phyloP scores from a whole-genome alignment of 768 basidiomycete species.

The Trametes gibbosa region DNA sequence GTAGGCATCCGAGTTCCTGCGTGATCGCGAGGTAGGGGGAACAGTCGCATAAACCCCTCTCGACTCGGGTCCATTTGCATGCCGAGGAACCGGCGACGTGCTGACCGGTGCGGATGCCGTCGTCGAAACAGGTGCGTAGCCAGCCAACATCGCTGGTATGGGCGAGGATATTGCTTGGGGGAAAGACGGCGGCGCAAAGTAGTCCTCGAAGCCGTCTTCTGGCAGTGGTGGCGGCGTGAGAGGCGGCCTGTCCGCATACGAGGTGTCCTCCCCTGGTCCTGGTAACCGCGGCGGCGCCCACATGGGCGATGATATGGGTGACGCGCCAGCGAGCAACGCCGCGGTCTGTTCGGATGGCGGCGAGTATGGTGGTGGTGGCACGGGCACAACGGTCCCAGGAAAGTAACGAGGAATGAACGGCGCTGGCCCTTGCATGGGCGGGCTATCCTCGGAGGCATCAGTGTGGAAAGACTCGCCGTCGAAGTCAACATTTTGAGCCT shows the following conservation, averaged over 20 bases:
- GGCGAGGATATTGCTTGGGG: conserved; percentile 26
- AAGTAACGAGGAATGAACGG: conserved; percentile 57
- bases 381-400: conserved; percentile 45
- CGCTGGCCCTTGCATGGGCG: conserved; percentile 42
- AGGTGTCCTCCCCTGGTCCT: conserved; percentile 17
- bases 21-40: conserved; percentile 1
- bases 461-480: conserved; percentile 29
- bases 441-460: conserved; percentile 29
- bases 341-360: conserved; percentile 26
- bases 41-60: conserved; percentile 15
- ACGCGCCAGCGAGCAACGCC: conserved; percentile 18
- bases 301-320: conserved; percentile 18
- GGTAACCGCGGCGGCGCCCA: conserved; percentile 18
- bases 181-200: conserved; percentile 28
- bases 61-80: conserved; percentile 13
- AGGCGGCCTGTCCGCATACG: conserved; percentile 23
- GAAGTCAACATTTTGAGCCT: conserved; percentile 20
- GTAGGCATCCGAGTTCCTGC: conserved; percentile 15
- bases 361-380: conserved; percentile 40
- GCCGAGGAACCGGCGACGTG: conserved; percentile 13
- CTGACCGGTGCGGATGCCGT: conserved; percentile 11
- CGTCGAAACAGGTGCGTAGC: conserved; percentile 17
- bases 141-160: conserved; percentile 26
- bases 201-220: conserved; percentile 17
- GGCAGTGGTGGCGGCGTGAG: conserved; percentile 19